Percentiles rank a stretch among this genome's conserved stretches.
These are phyloP conservation scores for Cetradonia linearis DNA, from an alignment of 495 filamentous ascomycete species.

Conservation along the genomic window DNA sequence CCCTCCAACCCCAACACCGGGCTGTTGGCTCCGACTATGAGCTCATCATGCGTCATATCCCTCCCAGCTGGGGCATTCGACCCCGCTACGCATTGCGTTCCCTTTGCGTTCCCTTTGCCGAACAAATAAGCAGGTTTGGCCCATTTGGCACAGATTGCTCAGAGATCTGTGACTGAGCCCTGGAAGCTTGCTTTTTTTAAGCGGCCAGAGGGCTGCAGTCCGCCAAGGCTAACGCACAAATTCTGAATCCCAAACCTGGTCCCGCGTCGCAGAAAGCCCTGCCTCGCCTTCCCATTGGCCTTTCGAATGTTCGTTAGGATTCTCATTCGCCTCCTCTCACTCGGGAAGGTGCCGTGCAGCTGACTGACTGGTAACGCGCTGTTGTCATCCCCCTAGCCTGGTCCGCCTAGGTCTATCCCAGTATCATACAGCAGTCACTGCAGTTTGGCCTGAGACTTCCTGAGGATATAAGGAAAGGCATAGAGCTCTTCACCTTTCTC, in stretches of 20 bases:
- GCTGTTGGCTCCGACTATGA: conserved; percentile 1
- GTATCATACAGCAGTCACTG: conserved; percentile 4
- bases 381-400: conserved; percentile 9
- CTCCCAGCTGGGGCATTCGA: conserved; percentile 4
- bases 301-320: conserved; percentile 11
- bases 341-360: conserved; percentile 19
- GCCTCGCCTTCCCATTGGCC: conserved; percentile 17
- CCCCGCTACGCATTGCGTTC: conserved; percentile 13
- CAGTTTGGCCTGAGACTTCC: conserved; percentile 12
- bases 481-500: background rate
- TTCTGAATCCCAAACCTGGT: conserved; percentile 19
- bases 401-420: conserved; percentile 14
- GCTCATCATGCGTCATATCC: conserved; percentile 2
- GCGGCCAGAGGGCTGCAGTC: conserved; percentile 22
- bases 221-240: conserved; percentile 16
- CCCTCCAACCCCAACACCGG: background rate
- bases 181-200: conserved; percentile 22
- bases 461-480: conserved; percentile 8
- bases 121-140: conserved; percentile 25
- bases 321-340: conserved; percentile 19
- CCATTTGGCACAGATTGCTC: conserved; percentile 20
- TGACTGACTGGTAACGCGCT: conserved; percentile 12
- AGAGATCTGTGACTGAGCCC: conserved; percentile 20
- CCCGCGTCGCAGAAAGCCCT: conserved; percentile 12
- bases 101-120: too few species aligned